These are phyloP conservation scores for Mimosa bimucronata DNA, from an alignment of 306 rosid species.

Conservation along the genomic window DNA sequence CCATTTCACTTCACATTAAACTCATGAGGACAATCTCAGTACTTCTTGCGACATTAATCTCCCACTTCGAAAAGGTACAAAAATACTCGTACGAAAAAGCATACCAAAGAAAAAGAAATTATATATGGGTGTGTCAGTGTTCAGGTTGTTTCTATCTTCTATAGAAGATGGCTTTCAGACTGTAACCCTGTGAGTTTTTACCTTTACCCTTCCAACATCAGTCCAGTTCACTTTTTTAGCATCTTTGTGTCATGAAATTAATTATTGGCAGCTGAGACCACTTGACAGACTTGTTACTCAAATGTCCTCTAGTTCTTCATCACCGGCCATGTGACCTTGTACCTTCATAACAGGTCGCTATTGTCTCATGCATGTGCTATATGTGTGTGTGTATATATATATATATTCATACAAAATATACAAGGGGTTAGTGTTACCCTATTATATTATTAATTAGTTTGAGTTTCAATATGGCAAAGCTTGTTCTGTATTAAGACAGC, in stretches of 20 bases:
- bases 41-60: background rate
- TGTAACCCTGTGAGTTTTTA: background rate
- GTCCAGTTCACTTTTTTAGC: background rate
- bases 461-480: background rate
- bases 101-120: background rate
- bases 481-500: background rate
- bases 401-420: background rate
- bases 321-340: conserved; percentile 8
- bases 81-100: background rate
- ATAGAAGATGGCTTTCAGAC: background rate
- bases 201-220: background rate
- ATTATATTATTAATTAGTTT: background rate
- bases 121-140: conserved; percentile 18
- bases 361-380: background rate
- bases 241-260: background rate
- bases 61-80: background rate
- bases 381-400: no score
- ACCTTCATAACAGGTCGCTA: conserved; percentile 5
- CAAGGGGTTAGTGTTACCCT: background rate
- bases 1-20: background rate
- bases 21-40: background rate
- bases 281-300: background rate
- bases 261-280: conserved; percentile 1
- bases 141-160: background rate
- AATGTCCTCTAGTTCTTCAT: conserved; percentile 25